phyloP scores from a whole-genome alignment of 75 land plant genomes.

The Selaginella tamariscina region DNA sequence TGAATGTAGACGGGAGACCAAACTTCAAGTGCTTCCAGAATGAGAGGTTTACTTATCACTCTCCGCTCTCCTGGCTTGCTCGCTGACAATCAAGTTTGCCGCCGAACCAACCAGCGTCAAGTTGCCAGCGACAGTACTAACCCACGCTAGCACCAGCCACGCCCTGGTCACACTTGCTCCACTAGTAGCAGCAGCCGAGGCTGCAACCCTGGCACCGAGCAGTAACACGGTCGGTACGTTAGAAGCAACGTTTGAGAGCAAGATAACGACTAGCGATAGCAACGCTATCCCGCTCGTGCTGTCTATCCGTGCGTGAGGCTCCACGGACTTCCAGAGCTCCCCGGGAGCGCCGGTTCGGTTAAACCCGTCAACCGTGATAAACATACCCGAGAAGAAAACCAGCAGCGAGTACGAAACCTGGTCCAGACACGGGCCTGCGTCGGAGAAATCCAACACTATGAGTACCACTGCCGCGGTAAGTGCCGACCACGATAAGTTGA shows the following conservation, averaged over 20 bases:
- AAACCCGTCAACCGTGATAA: conserved; percentile 65
- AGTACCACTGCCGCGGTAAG: conserved; percentile 9
- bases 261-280: conserved; percentile 42
- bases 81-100: conserved; percentile 8
- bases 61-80: not conserved
- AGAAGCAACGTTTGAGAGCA: conserved; percentile 76
- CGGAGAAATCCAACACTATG: not conserved
- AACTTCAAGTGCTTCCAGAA: conserved; percentile 20
- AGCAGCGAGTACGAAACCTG: conserved; percentile 29
- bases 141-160: conserved; percentile 9
- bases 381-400: conserved; percentile 75
- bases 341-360: conserved; percentile 55
- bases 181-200: not conserved
- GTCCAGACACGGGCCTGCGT: conserved; percentile 6
- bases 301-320: conserved; percentile 51
- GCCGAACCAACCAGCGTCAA: conserved; percentile 4
- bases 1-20: conserved; percentile 60
- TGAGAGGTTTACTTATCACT: not conserved
- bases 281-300: conserved; percentile 32
- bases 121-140: conserved; percentile 6
- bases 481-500: conserved; percentile 6
- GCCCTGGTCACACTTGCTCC: conserved; percentile 1
- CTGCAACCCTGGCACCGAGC: conserved; percentile 4
- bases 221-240: conserved; percentile 43
- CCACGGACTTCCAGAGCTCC: conserved; percentile 51